phyloP scores from a whole-genome alignment of 108 stramenopile genomes.

The Skeletonema costatum region DNA sequence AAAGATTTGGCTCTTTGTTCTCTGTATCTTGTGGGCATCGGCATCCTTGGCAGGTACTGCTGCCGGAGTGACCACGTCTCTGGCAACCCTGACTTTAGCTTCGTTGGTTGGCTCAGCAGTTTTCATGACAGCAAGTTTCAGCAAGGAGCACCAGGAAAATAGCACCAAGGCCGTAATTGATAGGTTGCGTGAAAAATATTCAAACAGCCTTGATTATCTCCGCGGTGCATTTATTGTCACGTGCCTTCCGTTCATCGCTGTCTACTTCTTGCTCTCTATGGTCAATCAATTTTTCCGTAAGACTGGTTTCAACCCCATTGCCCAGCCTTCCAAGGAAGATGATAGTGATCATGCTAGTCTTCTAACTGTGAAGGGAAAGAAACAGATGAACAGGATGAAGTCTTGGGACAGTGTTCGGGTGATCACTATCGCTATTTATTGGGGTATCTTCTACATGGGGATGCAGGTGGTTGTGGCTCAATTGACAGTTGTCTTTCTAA shows the following conservation, averaged over 20 bases:
- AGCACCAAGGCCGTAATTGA: conserved; percentile 21
- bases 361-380: conserved; percentile 33
- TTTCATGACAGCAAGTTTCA: conserved; percentile 41
- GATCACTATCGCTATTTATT: conserved; percentile 47
- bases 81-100: conserved; percentile 48
- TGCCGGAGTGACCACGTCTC: conserved; percentile 42
- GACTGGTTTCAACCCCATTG: conserved; percentile 35
- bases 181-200: conserved; percentile 47
- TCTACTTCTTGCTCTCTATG: conserved; percentile 45
- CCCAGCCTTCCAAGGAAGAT: conserved; percentile 27
- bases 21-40: conserved; percentile 52
- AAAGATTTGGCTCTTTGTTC: conserved; percentile 54
- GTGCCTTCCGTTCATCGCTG: conserved; percentile 34
- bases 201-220: conserved; percentile 38
- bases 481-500: conserved; percentile 62
- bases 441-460: conserved; percentile 58
- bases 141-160: conserved; percentile 25
- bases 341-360: conserved; percentile 8
- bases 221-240: conserved; percentile 49
- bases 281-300: conserved; percentile 53
- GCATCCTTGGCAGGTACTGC: conserved; percentile 57
- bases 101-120: conserved; percentile 48
- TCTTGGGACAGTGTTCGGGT: conserved; percentile 59
- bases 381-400: conserved; percentile 36
- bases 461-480: conserved; percentile 54